Evolutionary conservation across 2,329 filamentous ascomycete species (phyloP).

Genomic region (Aspergillus sp.): DNA sequence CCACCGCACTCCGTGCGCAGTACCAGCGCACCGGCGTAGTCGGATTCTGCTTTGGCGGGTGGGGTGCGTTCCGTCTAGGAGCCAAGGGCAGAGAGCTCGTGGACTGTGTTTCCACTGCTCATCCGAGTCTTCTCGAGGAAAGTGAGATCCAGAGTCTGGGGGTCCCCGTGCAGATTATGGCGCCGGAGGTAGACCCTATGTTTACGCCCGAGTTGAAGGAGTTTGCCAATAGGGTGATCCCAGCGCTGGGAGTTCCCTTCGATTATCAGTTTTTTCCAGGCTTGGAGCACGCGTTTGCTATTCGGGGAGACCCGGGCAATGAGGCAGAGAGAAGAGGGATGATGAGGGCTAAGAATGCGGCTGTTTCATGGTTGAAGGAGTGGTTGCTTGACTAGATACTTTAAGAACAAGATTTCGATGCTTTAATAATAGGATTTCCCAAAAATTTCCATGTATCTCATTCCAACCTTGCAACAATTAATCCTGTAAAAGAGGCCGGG

Average conservation of each 20-base stretch:
- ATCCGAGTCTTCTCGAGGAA: conserved; percentile 46
- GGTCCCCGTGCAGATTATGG: conserved; percentile 53
- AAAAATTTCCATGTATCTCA: too few species aligned
- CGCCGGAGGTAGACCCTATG: conserved; percentile 49
- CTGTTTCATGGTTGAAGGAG: conserved; percentile 46
- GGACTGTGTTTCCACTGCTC: conserved; percentile 48
- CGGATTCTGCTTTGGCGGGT: conserved; percentile 55
- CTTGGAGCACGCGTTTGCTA: conserved; percentile 48
- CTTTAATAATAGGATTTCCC: too few species aligned
- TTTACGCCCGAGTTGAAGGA: conserved; percentile 50
- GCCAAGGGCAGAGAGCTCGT: conserved; percentile 41
- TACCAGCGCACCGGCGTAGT: conserved; percentile 41
- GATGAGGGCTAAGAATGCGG: conserved; percentile 49
- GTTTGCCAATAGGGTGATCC: conserved; percentile 42
- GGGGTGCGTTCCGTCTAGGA: conserved; percentile 51
- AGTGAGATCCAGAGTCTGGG: conserved; percentile 48
- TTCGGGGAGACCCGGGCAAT: conserved; percentile 43
- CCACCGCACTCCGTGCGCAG: conserved; percentile 30
- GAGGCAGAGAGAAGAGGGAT: conserved; percentile 46
- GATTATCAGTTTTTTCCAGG: conserved; percentile 55
- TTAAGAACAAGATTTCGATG: too few species aligned
- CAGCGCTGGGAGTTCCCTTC: conserved; percentile 40
- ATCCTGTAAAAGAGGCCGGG: too few species aligned
- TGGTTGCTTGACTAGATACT: neutral
- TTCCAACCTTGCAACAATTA: too few species aligned